Evolutionary conservation across 768 basidiomycete genomes (phyloP), one percentile per base, ranked within the genome.

Genomic region (Chiua virens): DNA sequence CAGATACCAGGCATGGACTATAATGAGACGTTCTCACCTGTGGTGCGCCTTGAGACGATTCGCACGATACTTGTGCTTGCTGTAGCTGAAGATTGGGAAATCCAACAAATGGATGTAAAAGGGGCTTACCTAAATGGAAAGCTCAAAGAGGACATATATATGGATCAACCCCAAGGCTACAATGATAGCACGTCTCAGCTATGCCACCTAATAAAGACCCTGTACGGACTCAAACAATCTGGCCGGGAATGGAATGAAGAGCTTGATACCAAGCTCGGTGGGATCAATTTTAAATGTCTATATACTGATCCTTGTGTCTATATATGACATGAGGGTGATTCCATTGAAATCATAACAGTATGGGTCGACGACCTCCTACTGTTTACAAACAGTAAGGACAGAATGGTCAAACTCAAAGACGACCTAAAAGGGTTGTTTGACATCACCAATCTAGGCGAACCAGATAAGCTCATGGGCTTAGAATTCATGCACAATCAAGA

Each of bases 221-320:
- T 71, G 0, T 72, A 71, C 43, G 65, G 69, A 4, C 45, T 73
- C 0, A 69, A 71, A 44, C 71, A 73, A 23, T 53, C 61, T 0
- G 62, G 64, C 0, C 28, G 47, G 3, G 53, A 66, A 42, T 75
- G 68, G 69, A 65, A 73, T 45, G 32, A 59, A 6, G 45, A 68
- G 41, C 45, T 74, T 8, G 27, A 53, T 40, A 6, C 1, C 0
- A 30, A 47, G n/a, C 27, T 50, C 1, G 5, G 4, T 4, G 11
- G 25, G 2, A 42, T 35, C 3, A 21, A 17, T 1, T 52, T 49
- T 21, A 30, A 41, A n/a, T 15, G 21, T 0, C 1, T 49, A 21
- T 22, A 40, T 2, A 20, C 35, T n/a, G 46, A 49, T 14, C 47
- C 38, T 14, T 53, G 47, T 10, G 25, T 49, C 20, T 53, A 53